Conservation (phyloP, 208 protist species). For the Leishmania arabica region DNA sequence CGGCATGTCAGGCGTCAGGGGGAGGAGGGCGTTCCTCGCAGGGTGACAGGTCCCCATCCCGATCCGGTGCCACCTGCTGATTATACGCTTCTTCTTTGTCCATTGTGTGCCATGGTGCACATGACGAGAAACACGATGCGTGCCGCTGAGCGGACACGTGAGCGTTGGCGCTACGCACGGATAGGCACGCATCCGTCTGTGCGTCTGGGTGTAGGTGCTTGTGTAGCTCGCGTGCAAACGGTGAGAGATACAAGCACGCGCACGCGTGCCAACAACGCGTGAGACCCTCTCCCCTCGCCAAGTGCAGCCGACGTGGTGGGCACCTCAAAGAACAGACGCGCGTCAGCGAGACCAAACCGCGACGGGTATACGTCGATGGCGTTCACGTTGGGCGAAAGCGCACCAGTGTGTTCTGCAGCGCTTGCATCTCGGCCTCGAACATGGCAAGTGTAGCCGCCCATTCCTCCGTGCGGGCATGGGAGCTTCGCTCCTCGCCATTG, state of each 20-base stretch:
- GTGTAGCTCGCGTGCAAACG: neutral
- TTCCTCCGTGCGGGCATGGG: neutral
- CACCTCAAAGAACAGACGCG: neutral
- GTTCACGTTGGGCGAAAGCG: neutral
- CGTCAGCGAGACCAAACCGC: neutral
- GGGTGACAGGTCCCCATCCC: neutral
- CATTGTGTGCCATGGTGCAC: neutral
- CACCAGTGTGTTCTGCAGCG: neutral
- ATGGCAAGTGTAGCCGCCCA: neutral
- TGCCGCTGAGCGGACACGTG: neutral
- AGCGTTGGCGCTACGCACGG: neutral
- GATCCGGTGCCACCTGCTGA: neutral
- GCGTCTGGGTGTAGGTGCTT: neutral
- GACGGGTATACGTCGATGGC: neutral
- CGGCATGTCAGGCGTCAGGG: neutral
- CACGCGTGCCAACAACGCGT: neutral
- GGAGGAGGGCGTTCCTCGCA: neutral
- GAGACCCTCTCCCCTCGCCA: neutral
- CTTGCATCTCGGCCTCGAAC: constrained; percentile 6
- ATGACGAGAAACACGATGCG: neutral
- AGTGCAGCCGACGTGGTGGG: neutral
- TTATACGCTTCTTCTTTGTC: neutral
- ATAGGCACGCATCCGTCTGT: neutral
- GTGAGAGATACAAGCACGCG: neutral
- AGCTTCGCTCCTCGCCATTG: neutral